Evolutionary conservation across 2,329 filamentous ascomycete genomes (phyloP), one percentile per base, ranked within the genome.

Genomic region (Aspergillus proliferans): DNA sequence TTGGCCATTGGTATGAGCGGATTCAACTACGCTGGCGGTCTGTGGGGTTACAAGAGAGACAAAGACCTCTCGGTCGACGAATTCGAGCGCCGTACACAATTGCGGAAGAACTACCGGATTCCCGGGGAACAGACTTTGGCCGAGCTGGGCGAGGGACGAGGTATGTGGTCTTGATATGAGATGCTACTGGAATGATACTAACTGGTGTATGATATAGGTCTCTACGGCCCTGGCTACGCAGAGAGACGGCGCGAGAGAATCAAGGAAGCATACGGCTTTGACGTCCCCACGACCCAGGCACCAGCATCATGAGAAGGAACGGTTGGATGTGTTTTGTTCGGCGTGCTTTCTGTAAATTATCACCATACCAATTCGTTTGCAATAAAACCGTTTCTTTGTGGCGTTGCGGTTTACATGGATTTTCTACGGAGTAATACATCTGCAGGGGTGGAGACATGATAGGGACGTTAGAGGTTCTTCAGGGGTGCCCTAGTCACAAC

Each of bases 201-300:
- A 65, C 34, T 34, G 30, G 10, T 12, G 10, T 12, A 14, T 26
- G 47, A 24, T 26, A 6, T 59, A 95, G 90, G 87, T 48, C 88
- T 95, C 61, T 79, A 85, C 59, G 86, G 81, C 38, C 84, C 87
- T 14, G 88, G 88, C 46, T 95, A 93, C 66, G 86, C 88, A 60
- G 88, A 95, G 76, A 80, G 91, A 70, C 84, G 91, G 69, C 82
- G 83, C 58, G 78, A 90, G 74, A 81, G 88, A 60, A 79, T 96
- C 69, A 85, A 88, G 80, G 85, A 89, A 72, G 88, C 84, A 70
- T 95, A 95, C 64, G 89, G 90, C 51, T 82, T 94, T 63, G 89
- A 95, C 57, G 84, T 95, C 64, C 81, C 85, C 63, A 80, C 83
- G 48, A 81, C 85, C 53, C 64, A 64, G 47, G 61, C 65, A 55